Evolutionary conservation across 1,284 basidiomycete genomes (phyloP).

Genomic region (Malassezia vespertilionis): DNA sequence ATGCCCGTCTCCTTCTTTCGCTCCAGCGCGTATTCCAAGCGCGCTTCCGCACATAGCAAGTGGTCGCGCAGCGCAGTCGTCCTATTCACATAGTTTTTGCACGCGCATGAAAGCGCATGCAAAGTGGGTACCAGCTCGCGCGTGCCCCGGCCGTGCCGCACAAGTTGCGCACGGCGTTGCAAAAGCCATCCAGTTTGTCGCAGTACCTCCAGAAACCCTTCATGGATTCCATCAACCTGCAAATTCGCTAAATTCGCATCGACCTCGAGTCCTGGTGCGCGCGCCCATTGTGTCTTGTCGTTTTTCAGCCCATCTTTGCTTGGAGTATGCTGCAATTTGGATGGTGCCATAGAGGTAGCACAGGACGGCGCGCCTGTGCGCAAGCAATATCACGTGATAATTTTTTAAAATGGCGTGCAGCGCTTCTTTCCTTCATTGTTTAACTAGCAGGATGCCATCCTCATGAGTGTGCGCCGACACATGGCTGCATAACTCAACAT

Average conservation of each 20-base stretch:
- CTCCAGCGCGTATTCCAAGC: slow-evolving; percentile 6
- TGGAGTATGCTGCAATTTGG: no score
- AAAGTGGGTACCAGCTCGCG: not conserved
- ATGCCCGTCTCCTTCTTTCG: not conserved
- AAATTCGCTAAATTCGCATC: not conserved
- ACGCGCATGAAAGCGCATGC: slow-evolving; percentile 1
- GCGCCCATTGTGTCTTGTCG: no score
- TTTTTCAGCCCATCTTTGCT: no score
- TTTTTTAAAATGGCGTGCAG: no score
- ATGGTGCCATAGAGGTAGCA: no score
- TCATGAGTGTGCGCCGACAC: slow-evolving; percentile 12
- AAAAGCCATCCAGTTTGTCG: slow-evolving; percentile 14
- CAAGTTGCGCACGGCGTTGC: slow-evolving; percentile 6
- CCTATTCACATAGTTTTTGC: not conserved
- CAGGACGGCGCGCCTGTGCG: no score
- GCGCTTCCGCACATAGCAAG: slow-evolving; percentile 10
- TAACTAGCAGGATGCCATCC: slow-evolving; percentile 15
- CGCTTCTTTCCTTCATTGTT: slow-evolving; percentile 14
- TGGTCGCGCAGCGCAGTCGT: slow-evolving; percentile 5
- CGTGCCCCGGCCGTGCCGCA: not conserved
- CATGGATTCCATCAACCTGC: not conserved
- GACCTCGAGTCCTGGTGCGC: not conserved
- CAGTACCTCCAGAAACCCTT: slow-evolving; percentile 4
- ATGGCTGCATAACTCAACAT: slow-evolving; percentile 12
- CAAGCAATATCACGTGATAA: no score